Base-by-base conservation (phyloP, 495 filamentous ascomycete species). In the Penicillium subrubescens region DNA sequence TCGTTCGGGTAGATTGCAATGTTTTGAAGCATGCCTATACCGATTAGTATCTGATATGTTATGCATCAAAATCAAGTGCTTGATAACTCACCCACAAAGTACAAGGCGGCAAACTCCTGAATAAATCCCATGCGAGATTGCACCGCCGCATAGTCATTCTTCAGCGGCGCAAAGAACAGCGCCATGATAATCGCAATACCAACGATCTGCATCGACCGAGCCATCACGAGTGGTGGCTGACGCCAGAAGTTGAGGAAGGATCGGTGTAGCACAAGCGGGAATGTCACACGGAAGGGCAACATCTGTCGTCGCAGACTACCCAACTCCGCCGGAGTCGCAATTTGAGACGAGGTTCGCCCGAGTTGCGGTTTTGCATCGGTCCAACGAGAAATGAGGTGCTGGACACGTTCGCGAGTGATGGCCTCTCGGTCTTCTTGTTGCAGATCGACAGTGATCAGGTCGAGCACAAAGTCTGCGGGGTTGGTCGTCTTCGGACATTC, bases 401-500 rank as follows among this genome's bases (percentile, higher is more conserved):
- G 77, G 12, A 91, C 88, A 65, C 83, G 86, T 61, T 83, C 74
- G 29, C 88, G 79, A 39, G 83, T 90, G 14, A 82, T 74, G 8
- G 72, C 79, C 71, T 92, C 89, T 19, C 82, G 81, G 14, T 78
- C 71, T 52, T 79, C 83, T 52, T 86, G 83, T 67, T 90, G 89
- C 0, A 92, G 79, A 64, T 92, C 87, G 27, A 92, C 83, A 0
- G 90, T 91, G 57, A 93, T 90, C 8, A 92, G 78, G 71, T 93
- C 90, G 14, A 92, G 77, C 4, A 88, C 89, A 63, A 92, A 92
- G 69, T 92, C 90, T 3, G 90, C 89, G 3, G 90, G 89, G 61
- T 92, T 93, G 19, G 87, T 89, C 57, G 84, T 84, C 23, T 76
- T 76, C 5, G 89, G 87, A 70, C 90, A 92, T 12, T 83, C 68